A percentile compares a stretch with the other conserved stretches of the same genome.
These are phyloP conservation scores for Daldinia concentrica DNA, from an alignment of 495 filamentous ascomycete species.

Conservation along the genomic window DNA sequence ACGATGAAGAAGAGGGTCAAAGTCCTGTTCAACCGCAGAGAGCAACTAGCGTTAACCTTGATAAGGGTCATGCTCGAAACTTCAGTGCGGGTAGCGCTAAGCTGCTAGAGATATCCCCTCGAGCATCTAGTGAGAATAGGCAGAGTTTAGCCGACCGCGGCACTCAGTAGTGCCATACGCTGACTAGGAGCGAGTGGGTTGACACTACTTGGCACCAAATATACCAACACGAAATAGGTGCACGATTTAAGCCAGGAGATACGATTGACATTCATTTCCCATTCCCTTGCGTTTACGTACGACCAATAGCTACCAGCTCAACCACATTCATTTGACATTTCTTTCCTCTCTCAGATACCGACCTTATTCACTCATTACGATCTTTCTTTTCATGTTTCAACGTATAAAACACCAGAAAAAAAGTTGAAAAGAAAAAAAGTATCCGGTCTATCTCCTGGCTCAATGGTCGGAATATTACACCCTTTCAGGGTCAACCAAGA, in stretches of 20 bases:
- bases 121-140: conserved; percentile 55
- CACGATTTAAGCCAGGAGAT: conserved; percentile 36
- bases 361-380: conserved; percentile 48
- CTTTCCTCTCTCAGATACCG: conserved; percentile 38
- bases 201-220: conserved; percentile 18
- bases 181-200: conserved; percentile 19
- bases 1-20: conserved; percentile 54
- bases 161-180: conserved; percentile 29
- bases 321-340: conserved; percentile 45
- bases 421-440: conserved; percentile 24
- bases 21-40: conserved; percentile 60
- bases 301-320: background rate
- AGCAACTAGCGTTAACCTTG: conserved; percentile 71
- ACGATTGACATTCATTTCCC: conserved; percentile 27
- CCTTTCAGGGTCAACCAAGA: conserved; percentile 13
- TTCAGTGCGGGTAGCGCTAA: conserved; percentile 79
- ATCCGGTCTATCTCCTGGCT: conserved; percentile 30
- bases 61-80: conserved; percentile 69
- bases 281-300: conserved; percentile 23
- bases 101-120: conserved; percentile 69
- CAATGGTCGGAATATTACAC: conserved; percentile 7
- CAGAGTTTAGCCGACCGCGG: conserved; percentile 35
- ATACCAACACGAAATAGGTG: conserved; percentile 8
- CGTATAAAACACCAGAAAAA: conserved; percentile 29
- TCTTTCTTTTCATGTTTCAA: conserved; percentile 38